These are phyloP conservation scores for Trifolium fragiferum DNA, from an alignment of 306 rosid species.

Conservation along the genomic window DNA sequence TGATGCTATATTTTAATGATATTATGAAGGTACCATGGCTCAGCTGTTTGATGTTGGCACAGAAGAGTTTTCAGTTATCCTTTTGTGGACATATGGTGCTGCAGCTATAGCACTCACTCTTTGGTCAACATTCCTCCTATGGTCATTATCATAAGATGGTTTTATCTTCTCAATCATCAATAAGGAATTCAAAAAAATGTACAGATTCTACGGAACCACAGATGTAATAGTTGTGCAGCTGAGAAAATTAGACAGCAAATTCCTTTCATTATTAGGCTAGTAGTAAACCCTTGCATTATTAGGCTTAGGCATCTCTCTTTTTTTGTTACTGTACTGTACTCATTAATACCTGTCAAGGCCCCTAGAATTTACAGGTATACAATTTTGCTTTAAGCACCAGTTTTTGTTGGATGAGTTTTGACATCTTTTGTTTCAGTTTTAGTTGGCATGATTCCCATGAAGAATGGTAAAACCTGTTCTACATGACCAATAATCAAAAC, in stretches of 20 bases:
- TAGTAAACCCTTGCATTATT: background rate
- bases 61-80: conserved; percentile 79
- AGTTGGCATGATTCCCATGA: no score
- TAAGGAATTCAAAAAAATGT: conserved; percentile 5
- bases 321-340: no score
- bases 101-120: conserved; percentile 63
- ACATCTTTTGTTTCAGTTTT: no score
- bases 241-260: conserved; percentile 22
- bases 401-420: no score
- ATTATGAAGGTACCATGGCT: conserved; percentile 71
- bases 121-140: conserved; percentile 70
- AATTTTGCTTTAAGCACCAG: background rate
- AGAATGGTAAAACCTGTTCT: no score
- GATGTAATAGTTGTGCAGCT: conserved; percentile 4
- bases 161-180: background rate
- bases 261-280: no score
- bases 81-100: conserved; percentile 73
- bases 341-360: no score
- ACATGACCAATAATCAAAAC: no score
- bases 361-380: no score
- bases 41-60: conserved; percentile 80
- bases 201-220: background rate
- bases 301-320: background rate
- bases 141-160: conserved; percentile 50
- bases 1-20: background rate